Conservation (phyloP, 2,329 filamentous ascomycete genomes). For the Nothopassalora personata region DNA sequence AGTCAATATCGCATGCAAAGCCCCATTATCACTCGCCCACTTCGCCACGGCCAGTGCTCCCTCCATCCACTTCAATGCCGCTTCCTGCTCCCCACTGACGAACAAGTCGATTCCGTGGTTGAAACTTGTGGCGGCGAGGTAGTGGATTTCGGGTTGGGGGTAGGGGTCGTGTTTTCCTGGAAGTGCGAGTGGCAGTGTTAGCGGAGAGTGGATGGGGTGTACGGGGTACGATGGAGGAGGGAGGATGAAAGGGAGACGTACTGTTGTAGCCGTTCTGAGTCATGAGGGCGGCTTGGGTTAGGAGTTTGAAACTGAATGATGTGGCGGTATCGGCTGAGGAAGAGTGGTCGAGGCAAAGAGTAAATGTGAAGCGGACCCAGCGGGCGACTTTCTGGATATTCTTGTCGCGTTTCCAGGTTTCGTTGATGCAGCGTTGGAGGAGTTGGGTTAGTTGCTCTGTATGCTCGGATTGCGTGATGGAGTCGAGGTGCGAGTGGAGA, state of each 20-base stretch:
- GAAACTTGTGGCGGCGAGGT: slow-evolving; percentile 65
- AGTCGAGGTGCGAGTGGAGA: slow-evolving; percentile 34
- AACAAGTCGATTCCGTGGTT: slow-evolving; percentile 68
- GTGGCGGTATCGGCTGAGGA: not conserved
- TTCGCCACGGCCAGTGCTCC: slow-evolving; percentile 59
- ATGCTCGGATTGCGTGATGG: not conserved
- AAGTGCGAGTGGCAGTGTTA: too few species aligned
- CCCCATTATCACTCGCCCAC: slow-evolving; percentile 49
- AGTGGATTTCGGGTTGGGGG: slow-evolving; percentile 65
- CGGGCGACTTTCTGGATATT: slow-evolving; percentile 60
- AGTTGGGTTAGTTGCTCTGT: slow-evolving; percentile 23
- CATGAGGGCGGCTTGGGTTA: slow-evolving; percentile 58
- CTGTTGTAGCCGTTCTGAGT: slow-evolving; percentile 35
- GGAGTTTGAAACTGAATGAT: slow-evolving; percentile 37
- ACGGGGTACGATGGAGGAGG: too few species aligned
- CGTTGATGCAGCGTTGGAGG: slow-evolving; percentile 64
- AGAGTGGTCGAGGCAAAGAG: slow-evolving; percentile 55
- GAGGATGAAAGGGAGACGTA: too few species aligned
- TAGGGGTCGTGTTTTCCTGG: slow-evolving; percentile 40
- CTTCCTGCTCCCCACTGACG: slow-evolving; percentile 48
- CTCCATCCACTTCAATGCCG: slow-evolving; percentile 57
- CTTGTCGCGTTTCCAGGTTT: slow-evolving; percentile 52
- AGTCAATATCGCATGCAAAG: slow-evolving; percentile 22
- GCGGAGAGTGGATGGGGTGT: too few species aligned
- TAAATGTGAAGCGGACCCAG: slow-evolving; percentile 74